phyloP scores from a whole-genome alignment of 345 rosid genomes.

The Hirschfeldia incana region DNA sequence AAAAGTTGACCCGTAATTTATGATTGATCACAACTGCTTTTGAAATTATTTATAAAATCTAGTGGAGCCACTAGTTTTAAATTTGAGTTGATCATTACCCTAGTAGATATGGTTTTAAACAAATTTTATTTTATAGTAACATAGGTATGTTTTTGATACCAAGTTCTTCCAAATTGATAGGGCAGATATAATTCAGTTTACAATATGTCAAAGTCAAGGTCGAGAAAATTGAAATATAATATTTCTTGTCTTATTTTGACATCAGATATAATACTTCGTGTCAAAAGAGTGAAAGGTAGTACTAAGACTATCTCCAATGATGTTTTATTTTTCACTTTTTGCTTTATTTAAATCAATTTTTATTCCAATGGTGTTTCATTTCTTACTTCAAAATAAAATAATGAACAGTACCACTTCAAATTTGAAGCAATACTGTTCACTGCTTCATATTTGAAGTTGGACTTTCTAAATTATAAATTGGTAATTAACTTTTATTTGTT shows the following conservation, averaged over 20 bases:
- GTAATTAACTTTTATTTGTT: too few species aligned
- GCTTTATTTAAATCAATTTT: too few species aligned
- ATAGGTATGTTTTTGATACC: constrained; percentile 27
- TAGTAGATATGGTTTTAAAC: not conserved
- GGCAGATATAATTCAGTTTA: constrained; percentile 19
- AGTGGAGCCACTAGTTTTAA: constrained; percentile 28
- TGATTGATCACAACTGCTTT: constrained; percentile 35
- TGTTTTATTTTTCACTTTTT: too few species aligned
- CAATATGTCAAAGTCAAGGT: constrained; percentile 30
- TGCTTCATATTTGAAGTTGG: too few species aligned
- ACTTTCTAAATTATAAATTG: too few species aligned
- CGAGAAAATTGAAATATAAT: constrained; percentile 14
- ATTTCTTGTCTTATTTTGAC: too few species aligned
- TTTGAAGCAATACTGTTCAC: too few species aligned
- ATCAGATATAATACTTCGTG: not conserved
- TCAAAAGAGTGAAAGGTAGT: constrained; percentile 3
- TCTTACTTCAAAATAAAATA: too few species aligned
- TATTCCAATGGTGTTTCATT: too few species aligned
- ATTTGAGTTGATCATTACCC: constrained; percentile 9
- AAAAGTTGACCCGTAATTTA: constrained; percentile 35
- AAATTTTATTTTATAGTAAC: not conserved
- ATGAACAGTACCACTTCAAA: too few species aligned
- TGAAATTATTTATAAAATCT: constrained; percentile 5
- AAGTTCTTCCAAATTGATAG: constrained; percentile 31
- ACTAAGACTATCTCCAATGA: not conserved